Percentiles rank a stretch among this genome's conserved stretches.
Evolutionary conservation across 805 yeast genomes (phyloP).

Genomic region (Candida chilensis): DNA sequence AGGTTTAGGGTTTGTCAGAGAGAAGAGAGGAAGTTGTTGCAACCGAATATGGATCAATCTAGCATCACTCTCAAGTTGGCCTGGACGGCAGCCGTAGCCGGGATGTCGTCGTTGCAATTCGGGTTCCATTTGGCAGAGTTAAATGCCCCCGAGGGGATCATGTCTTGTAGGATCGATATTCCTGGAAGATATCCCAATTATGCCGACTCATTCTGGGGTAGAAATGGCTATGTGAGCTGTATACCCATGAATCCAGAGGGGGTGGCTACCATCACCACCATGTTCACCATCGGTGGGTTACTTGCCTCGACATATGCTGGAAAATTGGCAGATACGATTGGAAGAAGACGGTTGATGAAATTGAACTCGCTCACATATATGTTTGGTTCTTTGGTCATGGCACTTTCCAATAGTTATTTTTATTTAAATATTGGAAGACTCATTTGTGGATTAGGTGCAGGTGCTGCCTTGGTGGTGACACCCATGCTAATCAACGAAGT

Average conservation of each 20-base stretch:
- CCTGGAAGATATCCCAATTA: conserved; percentile 12
- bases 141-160: conserved; percentile 30
- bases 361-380: conserved; percentile 12
- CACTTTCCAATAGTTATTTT: conserved; percentile 10
- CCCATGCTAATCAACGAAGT: conserved; percentile 30
- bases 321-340: conserved; percentile 22
- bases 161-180: conserved; percentile 19
- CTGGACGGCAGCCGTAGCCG: conserved; percentile 12
- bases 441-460: conserved; percentile 26
- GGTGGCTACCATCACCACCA: conserved; percentile 29
- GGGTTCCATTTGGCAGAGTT: conserved; percentile 39
- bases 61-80: conserved; percentile 1
- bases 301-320: conserved; percentile 31
- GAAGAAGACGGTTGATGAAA: conserved; percentile 6
- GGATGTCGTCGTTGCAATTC: conserved; percentile 34
- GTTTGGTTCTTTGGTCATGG: conserved; percentile 18
- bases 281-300: conserved; percentile 35
- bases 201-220: conserved; percentile 21
- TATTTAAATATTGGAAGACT: conserved; percentile 20
- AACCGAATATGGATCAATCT: too few species aligned
- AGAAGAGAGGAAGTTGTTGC: too few species aligned
- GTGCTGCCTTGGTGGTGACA: conserved; percentile 26
- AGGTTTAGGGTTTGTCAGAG: too few species aligned
- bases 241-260: conserved; percentile 23
- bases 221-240: conserved; percentile 19